Percentiles rank a stretch among this genome's conserved stretches.
phyloP scores from a whole-genome alignment of 768 basidiomycete genomes.

The Leucocoprinus leucothites region DNA sequence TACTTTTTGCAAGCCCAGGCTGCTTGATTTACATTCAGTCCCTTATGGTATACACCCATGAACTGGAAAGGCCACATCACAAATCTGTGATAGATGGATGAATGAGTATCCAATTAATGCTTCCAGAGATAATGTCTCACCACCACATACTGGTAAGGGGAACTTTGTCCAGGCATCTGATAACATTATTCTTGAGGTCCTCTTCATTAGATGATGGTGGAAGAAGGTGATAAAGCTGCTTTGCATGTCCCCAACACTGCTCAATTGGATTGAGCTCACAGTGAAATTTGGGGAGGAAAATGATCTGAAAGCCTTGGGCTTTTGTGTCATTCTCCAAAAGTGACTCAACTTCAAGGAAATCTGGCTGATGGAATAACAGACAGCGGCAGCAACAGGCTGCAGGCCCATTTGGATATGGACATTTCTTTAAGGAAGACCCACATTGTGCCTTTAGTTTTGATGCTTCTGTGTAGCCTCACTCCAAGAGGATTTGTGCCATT shows the following conservation, averaged over 20 bases:
- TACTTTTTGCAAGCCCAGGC: constrained; percentile 23
- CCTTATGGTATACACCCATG: constrained; percentile 10
- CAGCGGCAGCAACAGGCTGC: constrained; percentile 30
- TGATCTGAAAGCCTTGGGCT: constrained; percentile 17
- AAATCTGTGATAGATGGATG: neutral
- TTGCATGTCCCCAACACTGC: constrained; percentile 31
- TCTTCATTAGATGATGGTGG: constrained; percentile 25
- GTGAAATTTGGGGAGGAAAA: constrained; percentile 32
- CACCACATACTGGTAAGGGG: constrained; percentile 23
- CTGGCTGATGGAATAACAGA: constrained; percentile 36
- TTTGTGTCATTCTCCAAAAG: constrained; percentile 26
- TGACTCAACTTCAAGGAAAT: constrained; percentile 35
- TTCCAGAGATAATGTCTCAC: constrained; percentile 17
- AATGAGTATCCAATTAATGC: neutral
- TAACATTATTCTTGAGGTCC: constrained; percentile 29
- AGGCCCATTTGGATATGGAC: neutral
- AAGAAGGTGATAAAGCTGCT: constrained; percentile 23
- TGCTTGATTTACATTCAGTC: constrained; percentile 21
- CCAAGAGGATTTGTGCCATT: constrained; percentile 31
- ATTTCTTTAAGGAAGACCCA: constrained; percentile 4
- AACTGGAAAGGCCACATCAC: neutral
- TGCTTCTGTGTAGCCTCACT: constrained; percentile 23
- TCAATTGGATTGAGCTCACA: constrained; percentile 34
- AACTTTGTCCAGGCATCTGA: constrained; percentile 24
- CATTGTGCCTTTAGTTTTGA: constrained; percentile 32